These are phyloP conservation scores for Auriscalpium microsporum DNA, from an alignment of 768 basidiomycete genomes.

Conservation along the genomic window DNA sequence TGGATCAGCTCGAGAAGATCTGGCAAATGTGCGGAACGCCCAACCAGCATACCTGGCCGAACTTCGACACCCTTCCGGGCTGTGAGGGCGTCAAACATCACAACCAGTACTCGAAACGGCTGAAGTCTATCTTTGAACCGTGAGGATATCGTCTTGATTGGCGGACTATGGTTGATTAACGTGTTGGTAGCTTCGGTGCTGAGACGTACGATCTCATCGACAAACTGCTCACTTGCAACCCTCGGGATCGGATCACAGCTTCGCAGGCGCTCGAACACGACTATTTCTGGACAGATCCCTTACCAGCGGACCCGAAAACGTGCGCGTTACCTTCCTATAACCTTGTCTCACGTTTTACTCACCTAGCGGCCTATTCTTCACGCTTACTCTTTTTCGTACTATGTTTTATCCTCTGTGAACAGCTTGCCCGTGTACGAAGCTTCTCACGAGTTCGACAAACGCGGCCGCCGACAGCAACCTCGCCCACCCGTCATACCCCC, in stretches of 20 bases:
- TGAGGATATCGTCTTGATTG: slow-evolving; percentile 25
- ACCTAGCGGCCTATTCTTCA: background rate
- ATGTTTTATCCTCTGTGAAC: background rate
- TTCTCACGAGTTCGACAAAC: slow-evolving; percentile 77
- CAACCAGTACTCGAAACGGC: slow-evolving; percentile 39
- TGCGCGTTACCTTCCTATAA: slow-evolving; percentile 27
- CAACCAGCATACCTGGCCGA: slow-evolving; percentile 73
- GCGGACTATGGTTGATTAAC: slow-evolving; percentile 3
- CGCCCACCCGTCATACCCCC: slow-evolving; percentile 16
- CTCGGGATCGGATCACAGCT: slow-evolving; percentile 76
- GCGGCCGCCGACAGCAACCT: slow-evolving; percentile 43
- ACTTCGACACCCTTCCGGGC: slow-evolving; percentile 65
- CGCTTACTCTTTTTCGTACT: background rate
- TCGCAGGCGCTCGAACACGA: slow-evolving; percentile 82
- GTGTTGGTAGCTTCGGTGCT: slow-evolving; percentile 44
- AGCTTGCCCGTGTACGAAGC: slow-evolving; percentile 74
- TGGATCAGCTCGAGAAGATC: slow-evolving; percentile 89
- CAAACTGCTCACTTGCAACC: slow-evolving; percentile 75
- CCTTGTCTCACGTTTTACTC: background rate
- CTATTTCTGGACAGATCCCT: slow-evolving; percentile 89
- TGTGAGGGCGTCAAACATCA: slow-evolving; percentile 74
- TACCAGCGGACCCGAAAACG: slow-evolving; percentile 81
- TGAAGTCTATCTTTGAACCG: slow-evolving; percentile 54
- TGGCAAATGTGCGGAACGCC: slow-evolving; percentile 87
- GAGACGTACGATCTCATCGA: slow-evolving; percentile 81